Percentiles rank a stretch among this genome's conserved stretches.
These are phyloP conservation scores for Umbelopsis ramanniana DNA, from an alignment of 192 early-diverging fungal species.

Conservation along the genomic window DNA sequence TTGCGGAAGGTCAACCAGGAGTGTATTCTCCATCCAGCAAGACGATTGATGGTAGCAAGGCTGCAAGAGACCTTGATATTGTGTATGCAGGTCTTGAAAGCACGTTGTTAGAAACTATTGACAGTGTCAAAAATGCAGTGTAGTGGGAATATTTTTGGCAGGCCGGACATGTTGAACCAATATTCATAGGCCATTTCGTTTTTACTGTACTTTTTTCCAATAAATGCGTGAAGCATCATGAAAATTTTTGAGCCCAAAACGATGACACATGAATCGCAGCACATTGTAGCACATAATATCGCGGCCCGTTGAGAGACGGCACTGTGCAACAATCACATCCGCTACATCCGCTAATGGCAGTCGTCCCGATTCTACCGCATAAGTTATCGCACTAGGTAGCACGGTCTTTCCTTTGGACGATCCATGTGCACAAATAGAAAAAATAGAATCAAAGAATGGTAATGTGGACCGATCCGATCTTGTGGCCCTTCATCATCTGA, in stretches of 20 bases:
- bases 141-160: background rate
- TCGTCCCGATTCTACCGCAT: background rate
- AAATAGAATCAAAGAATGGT: background rate
- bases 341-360: background rate
- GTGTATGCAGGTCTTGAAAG: background rate
- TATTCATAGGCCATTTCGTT: background rate
- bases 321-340: background rate
- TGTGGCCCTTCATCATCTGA: background rate
- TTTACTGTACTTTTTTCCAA: background rate
- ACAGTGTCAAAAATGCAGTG: background rate
- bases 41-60: conserved; percentile 13
- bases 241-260: background rate
- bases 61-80: background rate
- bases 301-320: background rate
- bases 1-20: conserved; percentile 21
- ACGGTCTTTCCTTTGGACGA: background rate
- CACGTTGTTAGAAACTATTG: background rate
- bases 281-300: conserved; percentile 17
- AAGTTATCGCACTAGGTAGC: background rate
- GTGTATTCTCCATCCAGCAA: background rate
- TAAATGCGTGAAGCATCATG: background rate
- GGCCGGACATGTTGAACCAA: background rate
- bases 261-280: background rate
- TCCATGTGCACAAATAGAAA: conserved; percentile 4
- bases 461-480: background rate